A percentile compares a stretch with the other conserved stretches of the same genome.
These are phyloP conservation scores for Fonsecaea erecta DNA, from an alignment of 2,329 filamentous ascomycete species.

Conservation along the genomic window DNA sequence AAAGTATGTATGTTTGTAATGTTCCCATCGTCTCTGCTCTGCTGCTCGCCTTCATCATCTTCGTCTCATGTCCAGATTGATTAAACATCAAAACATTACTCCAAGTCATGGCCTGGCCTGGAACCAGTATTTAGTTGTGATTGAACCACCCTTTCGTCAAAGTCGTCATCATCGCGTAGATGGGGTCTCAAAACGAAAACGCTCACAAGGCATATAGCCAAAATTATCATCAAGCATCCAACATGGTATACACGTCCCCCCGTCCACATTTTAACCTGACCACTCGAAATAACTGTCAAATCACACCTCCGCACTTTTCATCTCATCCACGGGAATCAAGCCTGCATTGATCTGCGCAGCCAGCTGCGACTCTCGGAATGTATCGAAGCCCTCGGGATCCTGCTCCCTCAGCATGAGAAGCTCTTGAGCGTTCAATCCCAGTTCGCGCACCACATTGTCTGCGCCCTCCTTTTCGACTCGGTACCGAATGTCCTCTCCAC, in stretches of 20 bases:
- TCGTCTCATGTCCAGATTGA: not conserved
- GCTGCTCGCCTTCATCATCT: not conserved
- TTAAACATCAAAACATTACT: not conserved
- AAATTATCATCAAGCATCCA: not conserved
- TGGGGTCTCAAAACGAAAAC: not conserved
- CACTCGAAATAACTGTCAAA: not conserved
- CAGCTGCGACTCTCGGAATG: constrained; percentile 52
- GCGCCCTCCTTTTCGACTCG: constrained; percentile 46
- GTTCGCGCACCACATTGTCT: constrained; percentile 49
- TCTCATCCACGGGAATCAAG: constrained; percentile 14
- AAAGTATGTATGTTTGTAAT: no score
- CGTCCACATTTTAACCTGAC: not conserved
- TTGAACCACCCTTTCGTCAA: not conserved
- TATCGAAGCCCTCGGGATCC: constrained; percentile 51
- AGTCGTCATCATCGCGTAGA: not conserved
- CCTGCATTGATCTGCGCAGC: constrained; percentile 45
- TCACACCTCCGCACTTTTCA: not conserved
- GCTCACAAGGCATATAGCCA: constrained; percentile 14
- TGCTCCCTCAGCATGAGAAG: constrained; percentile 49
- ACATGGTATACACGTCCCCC: not conserved
- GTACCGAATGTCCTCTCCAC: constrained; percentile 48
- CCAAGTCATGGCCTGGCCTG: not conserved
- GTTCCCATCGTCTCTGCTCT: not conserved
- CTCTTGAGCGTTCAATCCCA: constrained; percentile 53
- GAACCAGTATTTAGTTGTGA: not conserved